phyloP scores from a whole-genome alignment of 495 filamentous ascomycete genomes.

The Tricharina praecox region DNA sequence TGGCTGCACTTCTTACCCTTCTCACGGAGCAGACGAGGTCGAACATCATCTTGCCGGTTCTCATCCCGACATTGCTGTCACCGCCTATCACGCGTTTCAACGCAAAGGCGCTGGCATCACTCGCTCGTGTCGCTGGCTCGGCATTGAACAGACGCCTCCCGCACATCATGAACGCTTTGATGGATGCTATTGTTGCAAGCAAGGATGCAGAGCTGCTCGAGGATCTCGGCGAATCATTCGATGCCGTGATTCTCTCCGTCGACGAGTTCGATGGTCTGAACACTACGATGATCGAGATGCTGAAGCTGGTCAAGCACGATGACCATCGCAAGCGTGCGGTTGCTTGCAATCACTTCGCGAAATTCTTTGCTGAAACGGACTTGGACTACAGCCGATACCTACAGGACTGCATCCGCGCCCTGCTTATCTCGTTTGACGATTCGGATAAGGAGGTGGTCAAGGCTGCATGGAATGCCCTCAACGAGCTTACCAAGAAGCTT shows the following conservation, averaged over 20 bases:
- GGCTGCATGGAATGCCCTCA: constrained; percentile 78
- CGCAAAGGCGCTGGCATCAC: constrained; percentile 74
- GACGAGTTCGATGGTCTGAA: constrained; percentile 95
- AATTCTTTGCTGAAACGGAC: constrained; percentile 66
- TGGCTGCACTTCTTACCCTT: constrained; percentile 79
- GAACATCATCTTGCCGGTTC: constrained; percentile 89
- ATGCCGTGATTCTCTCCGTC: constrained; percentile 74
- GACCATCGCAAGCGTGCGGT: constrained; percentile 67
- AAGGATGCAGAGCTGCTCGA: constrained; percentile 56
- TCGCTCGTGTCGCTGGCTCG: constrained; percentile 73
- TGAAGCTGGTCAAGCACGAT: constrained; percentile 74
- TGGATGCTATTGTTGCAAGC: constrained; percentile 72
- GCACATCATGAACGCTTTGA: constrained; percentile 73
- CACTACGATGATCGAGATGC: constrained; percentile 78
- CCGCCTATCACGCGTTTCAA: constrained; percentile 92
- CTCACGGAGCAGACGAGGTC: constrained; percentile 85
- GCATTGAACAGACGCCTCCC: constrained; percentile 81
- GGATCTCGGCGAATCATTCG: constrained; percentile 65
- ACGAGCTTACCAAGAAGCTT: constrained; percentile 67
- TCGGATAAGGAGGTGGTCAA: constrained; percentile 70
- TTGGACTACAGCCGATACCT: constrained; percentile 88
- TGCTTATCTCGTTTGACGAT: constrained; percentile 87
- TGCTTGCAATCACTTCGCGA: constrained; percentile 65
- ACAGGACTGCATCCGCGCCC: constrained; percentile 73
- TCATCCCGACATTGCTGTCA: constrained; percentile 77